These are phyloP conservation scores for Xylaria sp. DNA, from an alignment of 2,329 filamentous ascomycete species.

Conservation along the genomic window DNA sequence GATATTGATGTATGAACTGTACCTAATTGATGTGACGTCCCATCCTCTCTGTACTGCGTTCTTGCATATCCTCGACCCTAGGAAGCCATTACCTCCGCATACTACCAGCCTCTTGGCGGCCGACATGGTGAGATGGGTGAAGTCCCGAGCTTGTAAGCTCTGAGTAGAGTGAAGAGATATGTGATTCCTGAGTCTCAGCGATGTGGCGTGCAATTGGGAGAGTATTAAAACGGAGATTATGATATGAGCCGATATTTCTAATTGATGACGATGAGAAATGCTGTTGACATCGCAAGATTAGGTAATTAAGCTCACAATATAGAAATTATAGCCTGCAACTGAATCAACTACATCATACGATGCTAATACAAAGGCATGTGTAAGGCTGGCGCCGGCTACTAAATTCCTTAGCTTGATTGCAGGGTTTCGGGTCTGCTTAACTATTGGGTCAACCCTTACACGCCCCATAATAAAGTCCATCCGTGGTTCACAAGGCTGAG, in stretches of 20 bases:
- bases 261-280: not conserved
- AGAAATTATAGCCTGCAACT: slow-evolving; percentile 7
- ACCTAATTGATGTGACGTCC: slow-evolving; percentile 92
- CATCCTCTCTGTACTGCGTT: slow-evolving; percentile 85
- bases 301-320: not conserved
- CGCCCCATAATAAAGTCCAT: slow-evolving; percentile 30
- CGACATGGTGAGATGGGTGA: slow-evolving; percentile 53
- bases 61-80: slow-evolving; percentile 90
- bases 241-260: not conserved
- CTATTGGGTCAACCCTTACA: slow-evolving; percentile 17
- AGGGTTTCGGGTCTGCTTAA: not conserved
- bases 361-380: slow-evolving; percentile 27
- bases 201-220: not conserved
- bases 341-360: slow-evolving; percentile 43
- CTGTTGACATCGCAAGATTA: not conserved
- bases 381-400: slow-evolving; percentile 34
- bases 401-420: slow-evolving; percentile 9
- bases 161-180: slow-evolving; percentile 23
- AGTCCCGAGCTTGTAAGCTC: not conserved
- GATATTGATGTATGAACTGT: slow-evolving; percentile 5
- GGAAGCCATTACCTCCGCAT: slow-evolving; percentile 91
- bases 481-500: slow-evolving; percentile 5
- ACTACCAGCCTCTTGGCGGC: slow-evolving; percentile 84
- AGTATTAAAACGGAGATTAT: not conserved
- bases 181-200: not conserved